Evolutionary conservation across 768 basidiomycete genomes (phyloP), one percentile per base, ranked within the genome.

Genomic region (Termitomyces titanicus): DNA sequence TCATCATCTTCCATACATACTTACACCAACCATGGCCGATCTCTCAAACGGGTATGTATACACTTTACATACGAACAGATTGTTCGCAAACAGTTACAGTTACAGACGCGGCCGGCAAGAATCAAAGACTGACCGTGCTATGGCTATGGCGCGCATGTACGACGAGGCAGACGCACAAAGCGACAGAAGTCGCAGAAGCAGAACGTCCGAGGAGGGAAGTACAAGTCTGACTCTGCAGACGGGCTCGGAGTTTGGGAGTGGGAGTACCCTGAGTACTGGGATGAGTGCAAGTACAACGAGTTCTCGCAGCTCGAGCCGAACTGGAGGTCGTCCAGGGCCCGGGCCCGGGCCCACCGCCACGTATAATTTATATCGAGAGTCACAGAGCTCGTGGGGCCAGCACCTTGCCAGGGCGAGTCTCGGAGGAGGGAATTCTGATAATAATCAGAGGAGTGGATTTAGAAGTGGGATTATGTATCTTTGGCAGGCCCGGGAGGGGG

Each of bases 91-190:
- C 22, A 38, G 25, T 7, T 61, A 62, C 35, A 50, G 52, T 22
- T 37, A 29, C 29, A 29, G 29, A 29, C 29, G 9, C 29, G n/a
- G n/a, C n/a, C n/a, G n/a, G n/a, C n/a, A n/a, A n/a, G n/a, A n/a
- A n/a, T n/a, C n/a, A n/a, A n/a, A n/a, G n/a, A n/a, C n/a, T n/a
- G n/a, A n/a, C n/a, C n/a, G n/a, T n/a, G n/a, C n/a, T n/a, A n/a
- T n/a, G n/a, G n/a, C n/a, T n/a, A n/a, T n/a, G n/a, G n/a, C n/a
- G n/a, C n/a, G n/a, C n/a, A n/a, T n/a, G n/a, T n/a, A n/a, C n/a
- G n/a, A 34, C 4, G 62, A 59, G 15, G 45, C 15, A 27, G 57
- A 57, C 38, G 18, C 18, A 11, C 55, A 39, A 37, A 53, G 40
- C 25, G 18, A 50, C 12, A 51, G 38, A 24, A 38, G 34, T 31